Base-by-base conservation (phyloP, 495 filamentous ascomycete genomes). In the Penicillium malachiteum region DNA sequence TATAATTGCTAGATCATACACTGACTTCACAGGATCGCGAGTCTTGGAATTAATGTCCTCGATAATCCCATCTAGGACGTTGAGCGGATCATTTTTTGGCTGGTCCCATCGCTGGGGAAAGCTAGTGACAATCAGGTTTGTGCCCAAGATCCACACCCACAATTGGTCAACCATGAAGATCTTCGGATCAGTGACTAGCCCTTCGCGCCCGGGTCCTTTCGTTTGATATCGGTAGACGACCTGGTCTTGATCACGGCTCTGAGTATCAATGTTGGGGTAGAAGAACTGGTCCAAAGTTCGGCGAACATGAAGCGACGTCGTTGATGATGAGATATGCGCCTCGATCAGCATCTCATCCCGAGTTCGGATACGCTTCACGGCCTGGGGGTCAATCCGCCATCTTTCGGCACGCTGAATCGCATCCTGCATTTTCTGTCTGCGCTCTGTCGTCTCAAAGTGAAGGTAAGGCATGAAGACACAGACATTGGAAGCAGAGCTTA, bases 111-210 rank as follows among this genome's bases (percentile, higher is more conserved):
- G 79, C 55, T 87, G 83, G 0, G 85, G 83, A 55, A 89, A 89
- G 39, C 80, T 77, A 2, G 86, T 88, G 31, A 89, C 75, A 46
- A 89, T 82, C 30, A 87, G 69, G 51, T 85, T 80, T 54, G 81
- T 78, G 2, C 87, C 85, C 7, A 88, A 62, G 17, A 88, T 74
- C 84, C 84, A 89, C 69, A 89, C 80, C 86, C 86, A 90, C 7
- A 89, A 71, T 62, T 89, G 85, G 60, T 89, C 86, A 5, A 90
- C 86, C 86, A 89, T 90, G 62, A 88, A 85, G 9, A 90, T 81
- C 58, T 88, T 89, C 1, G 78, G 78, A 46, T 86, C 83, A n/a
- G 72, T 60, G 1, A 61, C 59, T 11, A 72, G 61, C 14, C 66
- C 67, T 18, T 62, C 68, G 33, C 60, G 56, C 7, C 55, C 66